Conservation (phyloP, 371 early-diverging fungal species). For the Haplosporangium sp. region DNA sequence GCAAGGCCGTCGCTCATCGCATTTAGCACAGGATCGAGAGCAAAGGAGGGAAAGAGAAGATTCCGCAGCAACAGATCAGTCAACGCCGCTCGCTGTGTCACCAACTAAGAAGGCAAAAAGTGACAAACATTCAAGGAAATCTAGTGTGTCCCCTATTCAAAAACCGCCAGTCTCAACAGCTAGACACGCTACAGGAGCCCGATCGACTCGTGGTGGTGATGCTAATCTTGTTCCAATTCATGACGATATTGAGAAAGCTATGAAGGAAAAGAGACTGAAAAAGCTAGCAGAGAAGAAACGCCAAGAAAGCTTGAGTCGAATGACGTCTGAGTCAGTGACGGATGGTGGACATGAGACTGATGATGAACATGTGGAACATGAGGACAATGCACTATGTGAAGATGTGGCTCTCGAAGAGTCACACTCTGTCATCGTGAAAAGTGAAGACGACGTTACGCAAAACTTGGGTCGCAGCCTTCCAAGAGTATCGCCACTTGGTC, state of each 20-base stretch:
- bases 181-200: background rate
- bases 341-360: constrained; percentile 8
- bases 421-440: constrained; percentile 3
- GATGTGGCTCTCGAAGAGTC: background rate
- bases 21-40: background rate
- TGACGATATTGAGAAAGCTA: constrained; percentile 43
- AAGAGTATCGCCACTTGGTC: background rate
- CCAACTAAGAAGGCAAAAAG: background rate
- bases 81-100: background rate
- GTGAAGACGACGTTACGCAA: background rate
- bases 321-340: constrained; percentile 15
- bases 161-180: background rate
- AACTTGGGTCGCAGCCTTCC: background rate
- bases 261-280: constrained; percentile 41
- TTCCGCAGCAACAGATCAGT: background rate
- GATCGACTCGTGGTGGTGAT: constrained; percentile 16
- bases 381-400: background rate
- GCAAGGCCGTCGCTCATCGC: background rate
- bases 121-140: background rate
- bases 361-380: constrained; percentile 10
- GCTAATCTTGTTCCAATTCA: constrained; percentile 19
- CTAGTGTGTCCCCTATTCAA: background rate
- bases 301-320: constrained; percentile 11
- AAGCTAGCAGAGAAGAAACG: constrained; percentile 27
- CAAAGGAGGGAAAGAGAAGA: background rate